Base-by-base conservation (phyloP, 106 monocot genomes). In the Narthecium ossifragum region DNA sequence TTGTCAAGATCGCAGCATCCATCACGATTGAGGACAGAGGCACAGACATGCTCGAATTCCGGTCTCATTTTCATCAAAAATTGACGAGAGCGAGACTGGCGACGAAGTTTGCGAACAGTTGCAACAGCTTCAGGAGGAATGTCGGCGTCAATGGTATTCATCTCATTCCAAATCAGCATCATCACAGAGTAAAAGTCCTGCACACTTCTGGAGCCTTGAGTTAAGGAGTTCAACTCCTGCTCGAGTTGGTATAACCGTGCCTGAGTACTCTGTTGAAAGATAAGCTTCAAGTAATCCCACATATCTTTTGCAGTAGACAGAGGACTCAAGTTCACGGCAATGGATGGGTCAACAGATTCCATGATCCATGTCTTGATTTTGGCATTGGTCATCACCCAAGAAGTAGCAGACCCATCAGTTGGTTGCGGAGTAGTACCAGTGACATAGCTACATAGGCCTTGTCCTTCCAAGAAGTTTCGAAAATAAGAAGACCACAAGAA, bases 51-150 rank as follows among this genome's bases (percentile, higher is more conserved):
- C 11, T 67, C 32, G 39, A 56, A 67, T 6, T 67, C 32, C 1
- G 32, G 55, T 13, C 57, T n/a, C 41, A 67, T 32, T 25, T 55
- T 47, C 67, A 67, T 57, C 10, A 67, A 14, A 22, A 67, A 67
- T 67, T 67, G 56, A 2, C 52, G 18, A 54, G 26, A 28, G 26
- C n/a, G 33, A n/a, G n/a, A n/a, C n/a, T n/a, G n/a, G n/a, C n/a
- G n/a, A n/a, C n/a, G n/a, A n/a, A n/a, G n/a, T n/a, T n/a, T n/a
- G n/a, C n/a, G n/a, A n/a, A n/a, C n/a, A n/a, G n/a, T n/a, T n/a
- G n/a, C n/a, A n/a, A n/a, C n/a, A n/a, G n/a, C n/a, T n/a, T n/a
- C n/a, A n/a, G n/a, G n/a, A n/a, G n/a, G n/a, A n/a, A n/a, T n/a
- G n/a, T n/a, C n/a, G n/a, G n/a, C n/a, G n/a, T n/a, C n/a, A n/a